Base-by-base conservation (phyloP, 108 stramenopile species). In the Skeletonema grethae region DNA sequence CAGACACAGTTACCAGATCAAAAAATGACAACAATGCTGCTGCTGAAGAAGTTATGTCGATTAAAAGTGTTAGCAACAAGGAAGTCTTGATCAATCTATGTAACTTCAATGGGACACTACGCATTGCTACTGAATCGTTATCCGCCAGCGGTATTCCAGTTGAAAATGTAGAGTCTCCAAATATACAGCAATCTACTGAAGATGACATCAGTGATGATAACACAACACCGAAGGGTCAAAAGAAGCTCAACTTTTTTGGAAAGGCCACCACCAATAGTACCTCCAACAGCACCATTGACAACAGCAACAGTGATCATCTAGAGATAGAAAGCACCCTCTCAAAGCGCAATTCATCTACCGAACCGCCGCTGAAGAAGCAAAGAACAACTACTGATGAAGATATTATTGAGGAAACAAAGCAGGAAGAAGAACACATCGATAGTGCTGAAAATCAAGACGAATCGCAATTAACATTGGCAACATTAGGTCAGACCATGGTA, bases 211-310 rank as follows among this genome's bases (percentile, higher is more conserved):
- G 46, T 18, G 46, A 48, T 20, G 46, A 48, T 48, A 18, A 48
- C 46, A 48, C 46, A 5, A 48, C 46, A 48, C 46, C 46, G 5
- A 48, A 48, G 18, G 46, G 46, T 48, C 46, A 48, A 7, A 48
- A 48, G 46, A 48, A 48, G 46, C 46, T 48, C 46, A 18, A 48
- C 18, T 48, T 48, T 48, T 48, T 48, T 48, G 46, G 46, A 7
- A 48, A 48, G 18, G 18, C 8, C 0, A 39, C 38, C 9, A 39
- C 38, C 38, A 39, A 0, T 28, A 28, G 25, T 28, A 28, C 25
- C 25, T 28, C 25, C 38, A 39, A 12, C 38, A 12, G 11, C 11
- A 39, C 38, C 9, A 39, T 34, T 3, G 32, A 11, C 43, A 45
- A 4, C 18, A 48, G 46, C 18, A 20, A 6, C 46, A 48, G 18